Conservation (phyloP, 371 early-diverging fungal genomes). For the Dinochytrium kinnereticum region DNA sequence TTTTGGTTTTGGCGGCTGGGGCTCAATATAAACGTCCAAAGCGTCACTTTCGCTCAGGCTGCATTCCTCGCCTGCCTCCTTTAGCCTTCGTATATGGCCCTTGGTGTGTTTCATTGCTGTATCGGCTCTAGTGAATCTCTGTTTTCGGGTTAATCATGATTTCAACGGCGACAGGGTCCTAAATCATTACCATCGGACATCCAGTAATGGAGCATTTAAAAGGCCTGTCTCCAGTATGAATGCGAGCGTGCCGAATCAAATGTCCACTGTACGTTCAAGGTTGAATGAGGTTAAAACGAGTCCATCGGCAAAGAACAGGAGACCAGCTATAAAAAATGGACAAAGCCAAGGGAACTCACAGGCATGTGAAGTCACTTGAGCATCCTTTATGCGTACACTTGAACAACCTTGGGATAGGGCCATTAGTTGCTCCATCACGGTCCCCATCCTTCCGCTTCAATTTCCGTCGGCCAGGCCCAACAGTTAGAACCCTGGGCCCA, state of each 20-base stretch:
- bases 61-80: slow-evolving; percentile 17
- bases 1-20: neutral
- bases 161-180: neutral
- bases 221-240: slow-evolving; percentile 26
- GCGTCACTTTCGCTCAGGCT: neutral
- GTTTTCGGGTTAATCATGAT: neutral
- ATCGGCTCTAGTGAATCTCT: slow-evolving; percentile 28
- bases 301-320: neutral
- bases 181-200: slow-evolving; percentile 19
- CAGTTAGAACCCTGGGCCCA: neutral
- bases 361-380: slow-evolving; percentile 3
- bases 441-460: neutral
- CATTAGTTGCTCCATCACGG: neutral
- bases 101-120: slow-evolving; percentile 29
- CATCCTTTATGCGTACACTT: neutral
- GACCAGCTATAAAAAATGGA: neutral
- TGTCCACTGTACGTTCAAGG: too few species aligned
- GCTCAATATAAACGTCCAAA: neutral
- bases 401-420: neutral
- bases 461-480: neutral
- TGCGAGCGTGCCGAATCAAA: slow-evolving; percentile 19
- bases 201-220: slow-evolving; percentile 22
- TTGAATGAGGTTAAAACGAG: too few species aligned
- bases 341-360: neutral
- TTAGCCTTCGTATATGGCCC: slow-evolving; percentile 19